Base-by-base conservation (phyloP, 1,139 yeast genomes). In the Hansenula sp. region DNA sequence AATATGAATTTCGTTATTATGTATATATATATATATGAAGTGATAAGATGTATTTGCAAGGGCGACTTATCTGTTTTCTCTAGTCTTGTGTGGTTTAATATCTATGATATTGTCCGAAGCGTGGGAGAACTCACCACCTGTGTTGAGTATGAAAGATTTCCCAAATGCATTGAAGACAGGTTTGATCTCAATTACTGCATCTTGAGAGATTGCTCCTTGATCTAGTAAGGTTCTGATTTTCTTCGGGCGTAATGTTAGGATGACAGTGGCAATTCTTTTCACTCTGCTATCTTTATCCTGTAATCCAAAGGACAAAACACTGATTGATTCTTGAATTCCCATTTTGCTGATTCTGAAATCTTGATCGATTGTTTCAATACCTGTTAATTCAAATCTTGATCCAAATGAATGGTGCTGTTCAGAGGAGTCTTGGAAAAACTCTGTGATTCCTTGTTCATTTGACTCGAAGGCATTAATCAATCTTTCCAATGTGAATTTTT, bases 381-480 rank as follows among this genome's bases (percentile, higher is more conserved):
- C 46, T 5, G 67, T 64, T 19, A 67, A 36, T 3, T 59, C 61
- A 2, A 67, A 43, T 42, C 62, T 42, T 4, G 53, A 30, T 2
- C 41, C 38, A 15, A 44, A 33, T 10, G 44, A 15, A 24, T 46
- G 47, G n/a, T 46, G 40, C 30, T 40, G 33, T 48, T 49, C 4
- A 29, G 27, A n/a, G 48, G 38, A 30, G 2, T 48, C 5, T 13
- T 56, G 51, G 35, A 67, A 54, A 12, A 43, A 49, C 16, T 59
- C 58, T 2, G 52, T 45, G 11, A 67, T 57, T 4, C 58, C 62
- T 13, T 58, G 47, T 43, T 68, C 72, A 45, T 65, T 60, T 7
- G 49, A 47, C 49, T 61, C 58, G 38, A 68, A 49, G 4, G 70
- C 68, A 36, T 63, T 64, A n/a, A 55, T 41, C 3, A 68, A 47